These are phyloP conservation scores for Phlebiopsis gigantea DNA, from an alignment of 768 basidiomycete species.

Conservation along the genomic window DNA sequence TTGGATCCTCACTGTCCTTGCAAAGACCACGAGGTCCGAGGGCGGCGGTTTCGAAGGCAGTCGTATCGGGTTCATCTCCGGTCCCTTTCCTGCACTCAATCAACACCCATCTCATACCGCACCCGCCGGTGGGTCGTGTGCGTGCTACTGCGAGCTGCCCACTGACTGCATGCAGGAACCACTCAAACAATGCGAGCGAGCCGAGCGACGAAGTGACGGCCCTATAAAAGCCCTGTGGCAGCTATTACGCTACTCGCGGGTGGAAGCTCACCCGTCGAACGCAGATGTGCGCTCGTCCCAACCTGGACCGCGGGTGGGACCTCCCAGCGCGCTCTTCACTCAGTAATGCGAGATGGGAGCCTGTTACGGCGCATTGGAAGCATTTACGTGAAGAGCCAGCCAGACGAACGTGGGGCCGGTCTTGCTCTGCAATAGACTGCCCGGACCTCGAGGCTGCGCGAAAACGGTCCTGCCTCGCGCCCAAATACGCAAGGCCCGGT, in stretches of 20 bases:
- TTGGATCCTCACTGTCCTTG: neutral
- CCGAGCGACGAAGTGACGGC: neutral
- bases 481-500: neutral
- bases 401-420: neutral
- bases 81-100: neutral
- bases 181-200: neutral
- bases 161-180: neutral
- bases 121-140: neutral
- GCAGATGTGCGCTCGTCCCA: constrained; percentile 2
- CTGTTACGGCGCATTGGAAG: neutral
- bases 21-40: neutral
- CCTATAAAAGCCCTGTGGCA: neutral
- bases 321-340: neutral
- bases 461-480: neutral
- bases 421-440: neutral
- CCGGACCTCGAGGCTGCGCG: neutral
- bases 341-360: neutral
- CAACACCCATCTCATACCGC: neutral
- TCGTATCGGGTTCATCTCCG: neutral
- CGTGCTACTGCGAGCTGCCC: neutral
- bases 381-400: neutral
- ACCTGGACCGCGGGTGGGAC: neutral
- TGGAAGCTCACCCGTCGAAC: neutral
- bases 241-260: neutral
- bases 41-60: neutral